Percentiles rank a stretch among this genome's conserved stretches.
Evolutionary conservation across 2,329 filamentous ascomycete species (phyloP).

Genomic region (Aspergillus bombycis): DNA sequence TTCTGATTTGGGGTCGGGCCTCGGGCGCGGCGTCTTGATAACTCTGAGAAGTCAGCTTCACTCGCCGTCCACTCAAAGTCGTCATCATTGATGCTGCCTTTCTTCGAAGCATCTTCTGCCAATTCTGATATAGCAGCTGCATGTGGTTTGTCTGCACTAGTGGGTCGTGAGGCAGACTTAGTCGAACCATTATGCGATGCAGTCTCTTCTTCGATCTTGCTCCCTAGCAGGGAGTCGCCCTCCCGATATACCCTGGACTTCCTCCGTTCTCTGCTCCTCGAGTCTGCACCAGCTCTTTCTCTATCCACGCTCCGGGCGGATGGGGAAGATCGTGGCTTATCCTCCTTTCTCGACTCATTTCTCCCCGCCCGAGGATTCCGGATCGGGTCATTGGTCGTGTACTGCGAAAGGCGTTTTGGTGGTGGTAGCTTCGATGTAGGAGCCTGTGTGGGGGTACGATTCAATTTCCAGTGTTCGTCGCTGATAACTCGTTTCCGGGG

Average conservation of each 20-base stretch:
- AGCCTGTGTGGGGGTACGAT: constrained; percentile 51
- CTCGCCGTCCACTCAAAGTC: constrained; percentile 41
- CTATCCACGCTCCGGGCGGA: constrained; percentile 30
- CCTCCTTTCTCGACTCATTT: constrained; percentile 30
- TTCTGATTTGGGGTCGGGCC: constrained; percentile 25
- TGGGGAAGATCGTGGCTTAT: constrained; percentile 26
- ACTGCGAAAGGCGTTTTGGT: constrained; percentile 47
- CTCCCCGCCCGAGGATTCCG: constrained; percentile 30
- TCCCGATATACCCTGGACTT: constrained; percentile 25
- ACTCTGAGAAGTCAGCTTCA: constrained; percentile 44
- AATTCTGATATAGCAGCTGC: constrained; percentile 28
- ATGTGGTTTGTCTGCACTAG: constrained; percentile 26
- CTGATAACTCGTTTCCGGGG: constrained; percentile 93
- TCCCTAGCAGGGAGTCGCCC: constrained; percentile 26
- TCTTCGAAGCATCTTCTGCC: constrained; percentile 27
- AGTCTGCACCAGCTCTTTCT: constrained; percentile 31
- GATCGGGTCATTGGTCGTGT: constrained; percentile 38
- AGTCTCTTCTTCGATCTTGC: constrained; percentile 23
- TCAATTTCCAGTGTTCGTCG: constrained; percentile 78
- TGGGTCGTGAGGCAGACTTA: constrained; percentile 25
- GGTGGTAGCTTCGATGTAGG: constrained; percentile 43
- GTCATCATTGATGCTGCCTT: constrained; percentile 33
- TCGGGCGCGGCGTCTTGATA: constrained; percentile 40
- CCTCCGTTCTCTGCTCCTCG: constrained; percentile 29
- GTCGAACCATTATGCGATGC: constrained; percentile 20